Percentiles rank a stretch among this genome's conserved stretches.
Evolutionary conservation across 352 stramenopile species (phyloP).

Genomic region (Phytopythium helicoides): DNA sequence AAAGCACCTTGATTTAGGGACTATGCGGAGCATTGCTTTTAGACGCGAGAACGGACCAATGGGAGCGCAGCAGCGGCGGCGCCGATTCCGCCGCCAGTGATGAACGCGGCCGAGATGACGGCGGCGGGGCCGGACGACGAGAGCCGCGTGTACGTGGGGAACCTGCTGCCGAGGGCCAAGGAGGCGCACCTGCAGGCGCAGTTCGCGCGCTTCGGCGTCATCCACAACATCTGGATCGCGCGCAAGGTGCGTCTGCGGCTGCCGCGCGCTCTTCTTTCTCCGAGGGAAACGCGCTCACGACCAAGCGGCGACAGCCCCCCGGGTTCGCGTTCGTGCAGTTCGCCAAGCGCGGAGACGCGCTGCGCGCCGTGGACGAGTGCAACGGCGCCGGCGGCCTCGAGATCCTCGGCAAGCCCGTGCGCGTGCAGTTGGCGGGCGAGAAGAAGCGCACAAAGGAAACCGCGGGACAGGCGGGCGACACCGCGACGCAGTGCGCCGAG

Average conservation of each 20-base stretch:
- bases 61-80: too few relatives aligned
- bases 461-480: not conserved
- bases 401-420: conserved; percentile 71
- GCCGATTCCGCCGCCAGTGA: too few relatives aligned
- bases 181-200: conserved; percentile 57
- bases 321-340: conserved; percentile 83
- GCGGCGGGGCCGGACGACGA: conserved; percentile 18
- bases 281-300: too few relatives aligned
- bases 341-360: conserved; percentile 35
- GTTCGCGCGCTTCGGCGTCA: conserved; percentile 64
- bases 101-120: too few relatives aligned
- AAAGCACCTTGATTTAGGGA: too few relatives aligned
- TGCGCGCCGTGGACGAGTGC: conserved; percentile 46
- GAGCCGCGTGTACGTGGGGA: conserved; percentile 74
- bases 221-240: conserved; percentile 74
- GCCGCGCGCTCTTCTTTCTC: not conserved
- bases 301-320: conserved; percentile 52
- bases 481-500: not conserved
- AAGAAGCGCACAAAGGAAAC: conserved; percentile 2
- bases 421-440: conserved; percentile 62
- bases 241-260: conserved; percentile 40
- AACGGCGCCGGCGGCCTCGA: conserved; percentile 31
- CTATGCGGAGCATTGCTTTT: too few relatives aligned
- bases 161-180: conserved; percentile 67
- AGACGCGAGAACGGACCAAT: too few relatives aligned